Base-by-base conservation (phyloP, 2,329 filamentous ascomycete species). In the Monilinia aucupariae region DNA sequence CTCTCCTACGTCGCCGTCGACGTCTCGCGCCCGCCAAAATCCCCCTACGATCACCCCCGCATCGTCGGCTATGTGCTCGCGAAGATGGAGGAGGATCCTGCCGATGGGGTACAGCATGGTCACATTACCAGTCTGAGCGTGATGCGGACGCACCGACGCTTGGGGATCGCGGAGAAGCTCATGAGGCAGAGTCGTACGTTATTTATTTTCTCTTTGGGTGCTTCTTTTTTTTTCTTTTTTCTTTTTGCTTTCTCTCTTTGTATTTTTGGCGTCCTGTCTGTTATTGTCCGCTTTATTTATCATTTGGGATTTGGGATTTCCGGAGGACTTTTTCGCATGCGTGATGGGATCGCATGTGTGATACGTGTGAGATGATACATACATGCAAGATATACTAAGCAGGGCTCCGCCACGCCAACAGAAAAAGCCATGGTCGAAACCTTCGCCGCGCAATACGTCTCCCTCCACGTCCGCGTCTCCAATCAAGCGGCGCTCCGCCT, bases 41-140 rank as follows among this genome's bases (percentile, higher is more conserved):
- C 87, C 0, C 87, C 88, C 53, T 90, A 93, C 77, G 90, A 96
- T 76, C 94, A 96, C 72, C 94, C 94, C 69, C 96, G 97, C 78
- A 96, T 99, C 65, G 94, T 99, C 30, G 94, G 94, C 71, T 99
- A 99, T 75, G 94, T 99, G n/a, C 86, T 99, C 32, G 94, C 94
- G 59, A 99, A 99, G 83, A 99, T 99, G 92, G 94, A 99, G 78
- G 94, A 99, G 80, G 94, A 97, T 76, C 93, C 94, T 9, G 75
- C 88, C 65, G 93, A 97, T 76, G 92, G 92, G 64, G 80, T 97
- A 48, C 90, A 88, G 71, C 94, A 97, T 78, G 94, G 94, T 20
- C 94, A 99, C 79, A 97, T 99, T 74, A 99, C 94, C 52, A 92
- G 88, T 70, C 77, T 99, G 73, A 92, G 88, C 73, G 94, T 99